Conservation (phyloP, 2,329 filamentous ascomycete genomes). For the Lasiodiplodia sp. region DNA sequence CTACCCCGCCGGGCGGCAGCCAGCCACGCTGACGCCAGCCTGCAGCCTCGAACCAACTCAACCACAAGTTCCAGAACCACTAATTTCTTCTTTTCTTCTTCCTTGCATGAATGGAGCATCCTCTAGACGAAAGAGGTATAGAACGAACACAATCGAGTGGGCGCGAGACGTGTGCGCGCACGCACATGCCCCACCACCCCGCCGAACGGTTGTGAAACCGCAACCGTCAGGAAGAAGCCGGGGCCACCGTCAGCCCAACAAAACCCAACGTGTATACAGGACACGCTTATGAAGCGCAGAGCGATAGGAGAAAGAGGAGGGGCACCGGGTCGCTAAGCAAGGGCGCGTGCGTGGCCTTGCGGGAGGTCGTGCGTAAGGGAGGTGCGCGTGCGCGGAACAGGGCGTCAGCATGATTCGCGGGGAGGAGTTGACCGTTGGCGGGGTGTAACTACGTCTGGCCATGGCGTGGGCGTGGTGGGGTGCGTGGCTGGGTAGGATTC, state of each 20-base stretch:
- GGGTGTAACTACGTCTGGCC: constrained; percentile 13
- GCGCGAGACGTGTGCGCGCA: not conserved
- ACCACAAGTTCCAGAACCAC: not conserved
- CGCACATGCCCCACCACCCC: not conserved
- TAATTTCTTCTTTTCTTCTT: not conserved
- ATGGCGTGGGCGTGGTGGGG: not conserved
- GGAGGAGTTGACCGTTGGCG: not conserved
- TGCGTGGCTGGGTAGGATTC: constrained; percentile 18
- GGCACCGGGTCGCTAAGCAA: not conserved
- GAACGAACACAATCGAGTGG: not conserved
- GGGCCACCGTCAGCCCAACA: not conserved
- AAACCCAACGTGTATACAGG: not conserved
- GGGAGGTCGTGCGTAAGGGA: constrained; percentile 2
- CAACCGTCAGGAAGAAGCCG: not conserved
- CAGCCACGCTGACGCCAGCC: not conserved
- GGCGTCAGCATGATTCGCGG: not conserved
- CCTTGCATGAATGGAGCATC: not conserved
- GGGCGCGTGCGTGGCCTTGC: not conserved
- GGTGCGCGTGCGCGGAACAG: not conserved
- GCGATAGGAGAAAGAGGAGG: not conserved
- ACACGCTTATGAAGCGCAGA: not conserved
- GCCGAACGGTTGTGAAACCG: not conserved
- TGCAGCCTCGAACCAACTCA: not conserved
- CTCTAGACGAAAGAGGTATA: not conserved
- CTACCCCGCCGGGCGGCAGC: not conserved